Evolutionary conservation across 2,329 filamentous ascomycete species (phyloP), one percentile per base, ranked within the genome.

Genomic region (Penicillium hordei): DNA sequence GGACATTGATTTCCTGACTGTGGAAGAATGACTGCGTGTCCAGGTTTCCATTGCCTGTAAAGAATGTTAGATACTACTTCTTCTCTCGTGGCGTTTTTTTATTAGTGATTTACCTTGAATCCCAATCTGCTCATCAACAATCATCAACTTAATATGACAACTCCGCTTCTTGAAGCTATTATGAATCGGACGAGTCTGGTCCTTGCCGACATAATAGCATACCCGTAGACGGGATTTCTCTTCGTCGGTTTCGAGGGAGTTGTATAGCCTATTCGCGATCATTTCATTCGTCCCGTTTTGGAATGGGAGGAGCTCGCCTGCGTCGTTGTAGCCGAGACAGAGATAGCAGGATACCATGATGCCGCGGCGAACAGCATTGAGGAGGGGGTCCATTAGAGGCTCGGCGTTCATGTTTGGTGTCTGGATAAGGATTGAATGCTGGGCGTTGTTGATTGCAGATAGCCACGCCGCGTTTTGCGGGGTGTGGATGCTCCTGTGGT

Each of bases 1-100:
- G 85, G 25, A 93, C 73, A 63, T 93, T 93, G 54, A 89, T 82
- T 71, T 93, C 90, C 71, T 92, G 89, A 54, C 83, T 87, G 68
- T 93, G 89, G 63, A 82, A 92, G 86, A 89, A 93, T 21, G 82
- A 86, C 72, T 93, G 90, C 1, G 89, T 92, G 65, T 93, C 90
- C 70, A 92, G 87, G 67, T 93, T 93, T 0, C 89, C 89, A 62
- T 85, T 90, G 4, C 89, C 73, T 75, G 2, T 10, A 50, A 17
- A 34, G 0, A 17, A 12, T 23, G 13, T 48, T n/a, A 48, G 29
- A 17, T 23, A 23, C 21, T 23, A 23, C 21, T 23, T 23, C 21
- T 17, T 48, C 19, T 15, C 15, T n/a, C 4, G 4, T 25, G 1
- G 19, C 19, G 5, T 1, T 5, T 38, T 21, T 10, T 10, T 13